A percentile compares a stretch with the other conserved stretches of the same genome.
Conservation (phyloP, 2,329 filamentous ascomycete species). For the Huntiella abstrusa region DNA sequence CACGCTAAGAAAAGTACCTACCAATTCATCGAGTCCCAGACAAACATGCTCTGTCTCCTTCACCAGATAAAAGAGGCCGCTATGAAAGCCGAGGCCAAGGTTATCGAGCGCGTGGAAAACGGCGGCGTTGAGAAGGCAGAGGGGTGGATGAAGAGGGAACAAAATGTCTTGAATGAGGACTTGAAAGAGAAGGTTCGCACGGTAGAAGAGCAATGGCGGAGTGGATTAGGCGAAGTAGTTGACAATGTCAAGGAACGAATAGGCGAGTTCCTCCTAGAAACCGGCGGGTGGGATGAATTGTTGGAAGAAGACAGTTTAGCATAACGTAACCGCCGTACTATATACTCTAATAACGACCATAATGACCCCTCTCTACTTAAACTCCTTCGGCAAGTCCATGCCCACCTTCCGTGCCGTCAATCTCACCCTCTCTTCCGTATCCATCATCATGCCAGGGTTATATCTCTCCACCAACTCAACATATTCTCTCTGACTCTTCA, state of each 20-base stretch:
- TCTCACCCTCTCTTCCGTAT: conserved; percentile 64
- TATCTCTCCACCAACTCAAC: conserved; percentile 70
- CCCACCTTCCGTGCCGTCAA: conserved; percentile 75
- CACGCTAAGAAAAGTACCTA: conserved; percentile 87
- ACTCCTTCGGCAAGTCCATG: conserved; percentile 66
- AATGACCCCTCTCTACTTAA: conserved; percentile 9
- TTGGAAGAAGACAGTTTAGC: conserved; percentile 34
- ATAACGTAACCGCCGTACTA: neutral
- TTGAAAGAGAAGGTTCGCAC: conserved; percentile 83
- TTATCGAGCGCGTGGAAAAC: conserved; percentile 35
- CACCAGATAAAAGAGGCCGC: conserved; percentile 78
- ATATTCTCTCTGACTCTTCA: conserved; percentile 73
- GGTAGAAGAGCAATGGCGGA: conserved; percentile 80
- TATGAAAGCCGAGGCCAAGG: conserved; percentile 46
- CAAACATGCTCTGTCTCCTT: conserved; percentile 70
- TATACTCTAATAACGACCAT: neutral
- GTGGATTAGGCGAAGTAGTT: conserved; percentile 65
- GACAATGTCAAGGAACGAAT: conserved; percentile 56
- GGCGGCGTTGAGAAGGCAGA: conserved; percentile 22
- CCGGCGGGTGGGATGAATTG: conserved; percentile 77
- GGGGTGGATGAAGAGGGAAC: conserved; percentile 38
- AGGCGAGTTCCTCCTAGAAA: conserved; percentile 50
- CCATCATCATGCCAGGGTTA: conserved; percentile 81
- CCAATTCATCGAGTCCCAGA: conserved; percentile 92
- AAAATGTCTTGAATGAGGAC: conserved; percentile 56